Base-by-base conservation (phyloP, 176 grass and related monocot species). In the Leersia perrieri region DNA sequence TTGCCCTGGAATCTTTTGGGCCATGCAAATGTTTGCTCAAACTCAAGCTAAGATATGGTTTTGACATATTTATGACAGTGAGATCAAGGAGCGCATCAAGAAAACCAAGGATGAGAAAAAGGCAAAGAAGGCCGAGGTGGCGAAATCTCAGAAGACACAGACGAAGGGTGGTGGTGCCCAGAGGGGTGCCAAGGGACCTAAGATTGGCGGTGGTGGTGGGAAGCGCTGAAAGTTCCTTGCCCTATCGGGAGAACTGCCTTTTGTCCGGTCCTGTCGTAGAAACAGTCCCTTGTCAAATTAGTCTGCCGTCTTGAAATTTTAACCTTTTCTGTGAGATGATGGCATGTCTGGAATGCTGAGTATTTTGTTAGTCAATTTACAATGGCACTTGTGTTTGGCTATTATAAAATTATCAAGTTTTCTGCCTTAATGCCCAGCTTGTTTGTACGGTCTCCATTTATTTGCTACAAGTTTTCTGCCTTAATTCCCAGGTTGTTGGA, bases 51-150 rank as follows among this genome's bases (percentile, higher is more conserved):
- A 22, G 4, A 44, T 9, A 26, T 62, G 6, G 15, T 13, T 9
- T 22, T 23, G 45, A 29, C 53, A 3, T 66, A 10, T 41, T 18
- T 33, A 75, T 29, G 13, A 26, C 66, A 91, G 89, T 8, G 89
- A 91, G 85, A 91, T 91, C 81, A 91, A 88, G 81, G 89, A 91
- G 81, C 89, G 89, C 30, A 91, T 88, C 35, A 91, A 91, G 89
- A 91, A 91, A 53, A 91, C 81, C 2, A 91, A 91, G 72, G 89
- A 91, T 63, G 89, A 91, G 66, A 91, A 91, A 49, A 88, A 88
- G 66, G 85, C 89, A 9, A 91, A 91, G 85, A 91, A 88, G 60
- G 81, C 81, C 4, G 89, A 91, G 72, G 76, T 88, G 70, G 11
- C 66, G 3, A 91, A 91, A 67, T 84, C 85, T 74, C 89, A 91